phyloP scores from a whole-genome alignment of 495 filamentous ascomycete genomes.

The Xylaria acuta region DNA sequence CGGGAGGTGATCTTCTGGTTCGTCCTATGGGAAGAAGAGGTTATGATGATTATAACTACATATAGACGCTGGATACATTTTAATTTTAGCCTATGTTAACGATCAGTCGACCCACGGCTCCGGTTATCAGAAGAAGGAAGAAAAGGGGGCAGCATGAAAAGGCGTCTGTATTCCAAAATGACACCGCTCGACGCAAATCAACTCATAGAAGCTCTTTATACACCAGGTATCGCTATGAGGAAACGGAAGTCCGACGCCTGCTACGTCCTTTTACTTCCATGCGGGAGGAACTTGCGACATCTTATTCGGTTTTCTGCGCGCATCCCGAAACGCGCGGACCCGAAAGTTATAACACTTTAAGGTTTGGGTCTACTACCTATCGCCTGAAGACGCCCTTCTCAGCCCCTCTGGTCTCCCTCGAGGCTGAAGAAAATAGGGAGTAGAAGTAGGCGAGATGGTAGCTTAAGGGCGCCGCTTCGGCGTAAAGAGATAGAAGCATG shows the following conservation, averaged over 20 bases:
- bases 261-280: neutral
- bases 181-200: too few relatives aligned
- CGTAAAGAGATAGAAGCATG: neutral
- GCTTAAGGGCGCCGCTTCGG: neutral
- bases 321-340: neutral
- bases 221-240: neutral
- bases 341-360: neutral
- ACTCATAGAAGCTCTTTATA: too few relatives aligned
- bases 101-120: too few relatives aligned
- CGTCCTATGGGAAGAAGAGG: too few relatives aligned
- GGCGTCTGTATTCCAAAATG: too few relatives aligned
- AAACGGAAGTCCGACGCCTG: neutral
- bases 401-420: neutral
- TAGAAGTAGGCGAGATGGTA: neutral
- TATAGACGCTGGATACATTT: too few relatives aligned
- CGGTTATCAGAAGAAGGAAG: too few relatives aligned
- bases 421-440: neutral
- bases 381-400: neutral
- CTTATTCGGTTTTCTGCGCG: neutral
- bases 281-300: neutral
- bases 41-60: too few relatives aligned
- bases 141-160: too few relatives aligned
- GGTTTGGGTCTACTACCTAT: neutral
- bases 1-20: too few relatives aligned
- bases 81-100: too few relatives aligned